These are phyloP conservation scores for Globisporangium cederbergense DNA, from an alignment of 352 stramenopile species.

Conservation along the genomic window DNA sequence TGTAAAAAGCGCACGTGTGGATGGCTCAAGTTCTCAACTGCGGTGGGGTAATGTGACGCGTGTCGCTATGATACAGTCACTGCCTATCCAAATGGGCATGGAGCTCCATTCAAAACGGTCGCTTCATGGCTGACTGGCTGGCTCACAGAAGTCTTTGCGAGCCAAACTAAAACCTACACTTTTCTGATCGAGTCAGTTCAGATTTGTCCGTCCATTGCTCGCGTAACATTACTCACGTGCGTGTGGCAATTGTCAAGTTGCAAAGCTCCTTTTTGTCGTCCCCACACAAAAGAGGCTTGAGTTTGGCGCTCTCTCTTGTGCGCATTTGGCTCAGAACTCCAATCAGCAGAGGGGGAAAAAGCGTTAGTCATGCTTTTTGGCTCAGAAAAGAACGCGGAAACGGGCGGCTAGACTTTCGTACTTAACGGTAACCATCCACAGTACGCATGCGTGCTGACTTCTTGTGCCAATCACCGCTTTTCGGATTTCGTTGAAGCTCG, in stretches of 20 bases:
- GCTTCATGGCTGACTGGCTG: not conserved
- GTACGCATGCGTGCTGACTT: not conserved
- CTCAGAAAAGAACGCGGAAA: not conserved
- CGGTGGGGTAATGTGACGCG: not conserved
- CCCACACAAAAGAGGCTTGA: too few species aligned
- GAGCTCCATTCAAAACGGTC: not conserved
- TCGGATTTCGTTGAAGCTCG: too few species aligned
- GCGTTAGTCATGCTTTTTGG: not conserved
- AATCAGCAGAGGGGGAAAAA: too few species aligned
- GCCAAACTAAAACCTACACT: too few species aligned
- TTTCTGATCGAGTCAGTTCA: conserved; percentile 10
- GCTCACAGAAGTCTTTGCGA: not conserved
- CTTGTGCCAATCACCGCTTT: not conserved
- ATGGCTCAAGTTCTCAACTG: not conserved
- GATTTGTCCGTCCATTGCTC: not conserved
- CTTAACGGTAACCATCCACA: not conserved
- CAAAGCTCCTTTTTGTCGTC: not conserved
- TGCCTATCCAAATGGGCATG: not conserved
- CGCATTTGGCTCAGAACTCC: too few species aligned
- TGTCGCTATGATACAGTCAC: not conserved
- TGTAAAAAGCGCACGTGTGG: not conserved
- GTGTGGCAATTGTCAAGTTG: not conserved
- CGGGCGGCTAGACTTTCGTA: not conserved
- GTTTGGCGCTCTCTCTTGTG: too few species aligned
- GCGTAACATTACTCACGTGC: conserved; percentile 5